Conservation (phyloP, 108 stramenopile genomes). For the Nannochloropsis granulata region DNA sequence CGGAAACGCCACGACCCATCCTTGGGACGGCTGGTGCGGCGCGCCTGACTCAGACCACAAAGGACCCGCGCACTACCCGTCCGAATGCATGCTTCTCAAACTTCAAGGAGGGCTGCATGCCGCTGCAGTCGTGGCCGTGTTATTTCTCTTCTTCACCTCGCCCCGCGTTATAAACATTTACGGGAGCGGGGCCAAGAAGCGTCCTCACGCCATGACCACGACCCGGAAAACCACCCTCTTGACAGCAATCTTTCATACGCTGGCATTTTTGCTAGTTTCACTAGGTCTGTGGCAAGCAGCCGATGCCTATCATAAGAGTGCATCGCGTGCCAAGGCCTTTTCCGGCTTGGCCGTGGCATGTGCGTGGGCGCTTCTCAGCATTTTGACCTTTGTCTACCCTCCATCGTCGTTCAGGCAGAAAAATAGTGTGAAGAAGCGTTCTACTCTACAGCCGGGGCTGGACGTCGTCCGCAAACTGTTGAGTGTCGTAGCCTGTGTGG, state of each 20-base stretch:
- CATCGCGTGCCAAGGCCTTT: background rate
- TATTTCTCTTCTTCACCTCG: background rate
- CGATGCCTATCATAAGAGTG: background rate
- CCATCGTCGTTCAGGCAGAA: background rate
- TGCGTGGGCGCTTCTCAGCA: background rate
- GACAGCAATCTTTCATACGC: background rate
- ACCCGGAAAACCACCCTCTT: no score
- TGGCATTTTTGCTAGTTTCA: background rate
- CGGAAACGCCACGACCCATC: no score
- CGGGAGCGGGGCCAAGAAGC: no score
- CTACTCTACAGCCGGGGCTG: background rate
- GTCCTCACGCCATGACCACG: no score
- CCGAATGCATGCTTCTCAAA: background rate
- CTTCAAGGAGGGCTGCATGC: background rate
- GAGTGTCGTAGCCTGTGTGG: background rate
- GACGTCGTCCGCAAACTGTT: background rate
- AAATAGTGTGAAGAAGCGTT: background rate
- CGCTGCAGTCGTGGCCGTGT: background rate
- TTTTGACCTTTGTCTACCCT: background rate
- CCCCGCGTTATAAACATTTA: background rate
- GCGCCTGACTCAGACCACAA: no score
- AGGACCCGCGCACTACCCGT: background rate
- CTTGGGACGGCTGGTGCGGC: no score
- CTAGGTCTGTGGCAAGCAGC: background rate
- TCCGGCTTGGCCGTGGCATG: background rate